phyloP scores from a whole-genome alignment of 2,329 filamentous ascomycete genomes.

The Gremmenia infestans region DNA sequence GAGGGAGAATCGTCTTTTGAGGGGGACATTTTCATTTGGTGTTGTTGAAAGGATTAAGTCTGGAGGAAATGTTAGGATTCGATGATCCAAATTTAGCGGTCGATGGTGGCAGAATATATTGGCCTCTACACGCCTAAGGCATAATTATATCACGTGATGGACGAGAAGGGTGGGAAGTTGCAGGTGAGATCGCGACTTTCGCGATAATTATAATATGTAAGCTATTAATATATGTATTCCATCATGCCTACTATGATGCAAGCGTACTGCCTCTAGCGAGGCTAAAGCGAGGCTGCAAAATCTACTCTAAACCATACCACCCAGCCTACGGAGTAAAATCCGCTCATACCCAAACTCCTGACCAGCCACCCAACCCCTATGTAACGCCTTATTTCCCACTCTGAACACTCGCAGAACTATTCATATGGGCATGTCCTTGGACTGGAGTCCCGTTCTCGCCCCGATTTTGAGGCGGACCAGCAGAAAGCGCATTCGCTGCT shows the following conservation, averaged over 20 bases:
- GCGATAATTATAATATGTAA: too few species aligned
- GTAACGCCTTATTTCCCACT: slow-evolving; percentile 18
- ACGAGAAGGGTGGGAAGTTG: too few species aligned
- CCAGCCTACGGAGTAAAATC: neutral
- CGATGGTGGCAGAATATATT: too few species aligned
- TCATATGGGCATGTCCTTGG: slow-evolving; percentile 23
- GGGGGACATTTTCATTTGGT: slow-evolving; percentile 19
- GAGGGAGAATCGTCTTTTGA: slow-evolving; percentile 20
- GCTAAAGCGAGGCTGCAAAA: neutral
- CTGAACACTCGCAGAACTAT: slow-evolving; percentile 19
- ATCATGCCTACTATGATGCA: neutral
- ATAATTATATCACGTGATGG: too few species aligned
- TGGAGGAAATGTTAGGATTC: neutral
- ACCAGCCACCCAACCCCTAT: neutral
- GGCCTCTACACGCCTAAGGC: too few species aligned
- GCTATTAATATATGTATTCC: neutral
- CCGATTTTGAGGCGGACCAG: slow-evolving; percentile 15
- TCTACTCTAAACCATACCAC: neutral
- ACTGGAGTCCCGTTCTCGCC: slow-evolving; percentile 8
- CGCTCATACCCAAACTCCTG: slow-evolving; percentile 1
- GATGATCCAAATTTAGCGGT: neutral
- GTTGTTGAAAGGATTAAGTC: neutral
- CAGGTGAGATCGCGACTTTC: too few species aligned
- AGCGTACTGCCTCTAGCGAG: neutral
- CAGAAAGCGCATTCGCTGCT: slow-evolving; percentile 9